Evolutionary conservation across 2,329 filamentous ascomycete species (phyloP).

Genomic region (Simplicillium sp.): DNA sequence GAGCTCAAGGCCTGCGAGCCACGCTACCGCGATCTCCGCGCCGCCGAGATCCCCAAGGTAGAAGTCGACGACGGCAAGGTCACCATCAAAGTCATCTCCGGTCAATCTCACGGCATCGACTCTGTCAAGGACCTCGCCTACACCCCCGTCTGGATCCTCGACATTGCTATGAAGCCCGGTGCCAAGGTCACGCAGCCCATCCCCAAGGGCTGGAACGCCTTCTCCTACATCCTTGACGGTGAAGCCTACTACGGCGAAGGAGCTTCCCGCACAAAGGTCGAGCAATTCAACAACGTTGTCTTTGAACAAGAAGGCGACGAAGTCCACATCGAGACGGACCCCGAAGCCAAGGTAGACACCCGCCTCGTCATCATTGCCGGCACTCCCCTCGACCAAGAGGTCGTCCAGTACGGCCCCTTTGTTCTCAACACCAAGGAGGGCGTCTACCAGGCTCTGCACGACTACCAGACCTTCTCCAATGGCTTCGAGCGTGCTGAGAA

Average conservation of each 20-base stretch:
- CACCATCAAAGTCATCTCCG: constrained; percentile 81
- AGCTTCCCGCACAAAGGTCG: constrained; percentile 41
- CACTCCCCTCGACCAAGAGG: constrained; percentile 67
- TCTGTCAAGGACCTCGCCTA: constrained; percentile 86
- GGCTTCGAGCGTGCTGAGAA: constrained; percentile 71
- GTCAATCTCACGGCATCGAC: constrained; percentile 74
- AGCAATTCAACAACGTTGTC: constrained; percentile 78
- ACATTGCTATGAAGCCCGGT: constrained; percentile 71
- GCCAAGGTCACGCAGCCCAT: constrained; percentile 66
- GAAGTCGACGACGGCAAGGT: constrained; percentile 64
- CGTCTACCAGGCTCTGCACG: constrained; percentile 66
- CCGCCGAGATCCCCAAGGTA: constrained; percentile 69
- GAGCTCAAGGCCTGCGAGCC: constrained; percentile 82
- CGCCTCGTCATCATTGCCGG: constrained; percentile 67
- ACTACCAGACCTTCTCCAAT: constrained; percentile 64
- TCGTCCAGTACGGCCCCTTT: constrained; percentile 80
- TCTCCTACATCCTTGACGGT: constrained; percentile 77
- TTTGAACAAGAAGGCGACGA: constrained; percentile 74
- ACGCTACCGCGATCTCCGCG: constrained; percentile 77
- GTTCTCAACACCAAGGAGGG: constrained; percentile 65
- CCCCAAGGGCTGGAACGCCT: constrained; percentile 79
- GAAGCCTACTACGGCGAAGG: constrained; percentile 53
- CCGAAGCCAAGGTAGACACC: constrained; percentile 48
- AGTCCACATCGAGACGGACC: constrained; percentile 60
- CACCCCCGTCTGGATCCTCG: constrained; percentile 93